phyloP scores from a whole-genome alignment of 2,329 filamentous ascomycete genomes.

The Fusarium nurragi region DNA sequence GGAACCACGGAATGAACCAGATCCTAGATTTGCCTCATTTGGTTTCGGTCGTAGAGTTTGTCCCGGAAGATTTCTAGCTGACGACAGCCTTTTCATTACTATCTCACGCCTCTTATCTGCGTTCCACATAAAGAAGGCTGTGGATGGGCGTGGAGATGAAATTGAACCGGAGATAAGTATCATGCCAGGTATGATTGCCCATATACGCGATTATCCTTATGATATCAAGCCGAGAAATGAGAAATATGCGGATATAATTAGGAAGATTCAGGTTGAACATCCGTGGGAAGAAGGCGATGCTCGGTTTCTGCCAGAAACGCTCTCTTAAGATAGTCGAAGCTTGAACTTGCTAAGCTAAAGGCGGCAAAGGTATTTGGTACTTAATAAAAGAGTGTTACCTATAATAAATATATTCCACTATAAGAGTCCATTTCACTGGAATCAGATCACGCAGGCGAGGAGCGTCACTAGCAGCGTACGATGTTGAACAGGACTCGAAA shows the following conservation, averaged over 20 bases:
- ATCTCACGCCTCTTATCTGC: not conserved
- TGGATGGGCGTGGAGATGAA: accelerated
- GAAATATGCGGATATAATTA: not conserved
- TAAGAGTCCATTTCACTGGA: too few species aligned
- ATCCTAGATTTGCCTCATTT: not conserved
- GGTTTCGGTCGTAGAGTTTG: slow-evolving; percentile 15
- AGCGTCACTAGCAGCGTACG: not conserved
- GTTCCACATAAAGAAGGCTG: not conserved
- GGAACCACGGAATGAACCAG: slow-evolving; percentile 5
- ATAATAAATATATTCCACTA: too few species aligned
- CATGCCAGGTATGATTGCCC: not conserved
- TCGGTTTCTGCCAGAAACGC: not conserved
- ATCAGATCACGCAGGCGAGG: not conserved
- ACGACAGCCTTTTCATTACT: not conserved
- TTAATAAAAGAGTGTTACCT: too few species aligned
- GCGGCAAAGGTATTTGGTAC: too few species aligned
- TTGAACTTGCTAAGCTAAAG: too few species aligned
- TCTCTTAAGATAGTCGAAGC: not conserved
- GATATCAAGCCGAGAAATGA: not conserved
- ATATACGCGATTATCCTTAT: not conserved
- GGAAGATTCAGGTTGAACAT: not conserved
- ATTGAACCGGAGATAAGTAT: not conserved
- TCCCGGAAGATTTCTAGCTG: not conserved
- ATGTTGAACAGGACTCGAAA: not conserved
- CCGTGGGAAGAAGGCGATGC: slow-evolving; percentile 3